A percentile compares a stretch with the other conserved stretches of the same genome.
Evolutionary conservation across 345 rosid species (phyloP).

Genomic region (Excoecaria agallocha): DNA sequence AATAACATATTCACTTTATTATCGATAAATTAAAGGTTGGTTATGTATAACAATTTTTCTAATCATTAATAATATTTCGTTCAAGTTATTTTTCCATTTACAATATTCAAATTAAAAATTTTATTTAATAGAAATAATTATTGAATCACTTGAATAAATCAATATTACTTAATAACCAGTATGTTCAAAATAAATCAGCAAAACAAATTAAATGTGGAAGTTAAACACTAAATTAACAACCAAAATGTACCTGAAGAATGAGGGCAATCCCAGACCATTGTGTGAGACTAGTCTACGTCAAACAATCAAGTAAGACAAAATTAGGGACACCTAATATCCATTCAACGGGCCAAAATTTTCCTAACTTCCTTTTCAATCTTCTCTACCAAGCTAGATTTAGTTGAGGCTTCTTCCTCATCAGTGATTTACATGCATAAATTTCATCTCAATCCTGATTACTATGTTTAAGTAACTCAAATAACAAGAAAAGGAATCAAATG

Average conservation of each 20-base stretch:
- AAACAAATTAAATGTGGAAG: neutral
- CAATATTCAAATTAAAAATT: too few species aligned
- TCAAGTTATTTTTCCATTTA: too few species aligned
- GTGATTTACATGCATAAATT: too few species aligned
- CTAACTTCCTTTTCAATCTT: conserved; percentile 88
- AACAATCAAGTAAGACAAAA: conserved; percentile 16
- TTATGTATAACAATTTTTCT: too few species aligned
- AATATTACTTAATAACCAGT: neutral
- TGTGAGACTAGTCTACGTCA: conserved; percentile 80
- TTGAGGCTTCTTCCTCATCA: conserved; percentile 78
- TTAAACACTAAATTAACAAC: neutral
- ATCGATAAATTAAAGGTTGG: too few species aligned
- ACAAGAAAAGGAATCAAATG: too few species aligned
- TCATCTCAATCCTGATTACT: too few species aligned
- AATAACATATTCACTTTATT: too few species aligned
- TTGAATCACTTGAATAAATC: too few species aligned
- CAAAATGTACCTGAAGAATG: conserved; percentile 73
- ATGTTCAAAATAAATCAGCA: neutral
- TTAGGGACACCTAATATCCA: conserved; percentile 66
- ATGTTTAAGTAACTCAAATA: too few species aligned
- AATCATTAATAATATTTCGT: too few species aligned
- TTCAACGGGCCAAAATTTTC: conserved; percentile 97
- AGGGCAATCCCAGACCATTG: conserved; percentile 93
- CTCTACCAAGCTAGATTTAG: conserved; percentile 92
- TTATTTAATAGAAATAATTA: too few species aligned